A percentile compares a stretch with the other conserved stretches of the same genome.
Evolutionary conservation across 2,329 filamentous ascomycete genomes (phyloP).

Genomic region (Cladophialophora immunda): DNA sequence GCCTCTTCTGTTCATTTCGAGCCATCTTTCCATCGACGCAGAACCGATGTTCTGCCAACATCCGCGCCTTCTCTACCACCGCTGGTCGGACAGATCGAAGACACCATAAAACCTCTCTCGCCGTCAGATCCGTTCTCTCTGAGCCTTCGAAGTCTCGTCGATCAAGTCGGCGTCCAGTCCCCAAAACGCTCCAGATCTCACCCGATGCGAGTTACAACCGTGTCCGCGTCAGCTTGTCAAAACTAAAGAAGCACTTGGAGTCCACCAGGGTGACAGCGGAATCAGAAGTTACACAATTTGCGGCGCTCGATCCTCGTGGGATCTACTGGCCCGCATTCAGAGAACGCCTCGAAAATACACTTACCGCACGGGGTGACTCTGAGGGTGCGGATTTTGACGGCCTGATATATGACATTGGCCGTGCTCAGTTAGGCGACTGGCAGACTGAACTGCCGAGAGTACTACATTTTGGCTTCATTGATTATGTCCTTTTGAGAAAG

Average conservation of each 20-base stretch:
- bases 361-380: constrained; percentile 9
- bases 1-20: constrained; percentile 53
- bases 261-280: constrained; percentile 25
- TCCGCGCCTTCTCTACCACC: constrained; percentile 44
- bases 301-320: constrained; percentile 31
- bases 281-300: constrained; percentile 25
- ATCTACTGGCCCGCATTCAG: constrained; percentile 28
- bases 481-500: constrained; percentile 32
- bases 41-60: constrained; percentile 41
- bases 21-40: constrained; percentile 13
- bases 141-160: constrained; percentile 3
- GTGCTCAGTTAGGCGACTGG: constrained; percentile 15
- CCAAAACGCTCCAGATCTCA: background rate
- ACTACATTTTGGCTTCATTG: constrained; percentile 39
- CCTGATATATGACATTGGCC: constrained; percentile 27
- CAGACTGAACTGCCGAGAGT: constrained; percentile 28
- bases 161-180: constrained; percentile 2
- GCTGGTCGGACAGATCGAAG: background rate
- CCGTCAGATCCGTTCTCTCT: background rate
- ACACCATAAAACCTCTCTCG: background rate
- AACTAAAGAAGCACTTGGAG: constrained; percentile 24
- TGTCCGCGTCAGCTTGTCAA: constrained; percentile 17
- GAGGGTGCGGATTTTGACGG: constrained; percentile 17
- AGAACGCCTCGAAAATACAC: constrained; percentile 14
- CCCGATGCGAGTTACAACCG: constrained; percentile 16